Percentiles rank a stretch among this genome's conserved stretches.
These are phyloP conservation scores for Aspergillus fijiensis DNA, from an alignment of 2,329 filamentous ascomycete genomes.

Conservation along the genomic window DNA sequence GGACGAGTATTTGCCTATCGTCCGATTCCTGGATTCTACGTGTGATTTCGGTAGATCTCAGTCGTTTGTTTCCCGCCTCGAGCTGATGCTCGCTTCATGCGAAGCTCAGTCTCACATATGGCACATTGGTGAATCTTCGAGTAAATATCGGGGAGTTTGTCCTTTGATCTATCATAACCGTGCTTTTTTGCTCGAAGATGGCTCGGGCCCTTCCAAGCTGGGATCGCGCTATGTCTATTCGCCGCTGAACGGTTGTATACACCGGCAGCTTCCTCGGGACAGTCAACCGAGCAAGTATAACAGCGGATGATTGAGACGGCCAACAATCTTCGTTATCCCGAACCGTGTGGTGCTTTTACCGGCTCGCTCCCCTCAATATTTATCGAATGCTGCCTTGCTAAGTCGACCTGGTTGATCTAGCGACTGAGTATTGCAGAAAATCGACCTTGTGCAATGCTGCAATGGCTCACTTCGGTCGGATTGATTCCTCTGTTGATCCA, in stretches of 20 bases:
- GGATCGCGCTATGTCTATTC: not conserved
- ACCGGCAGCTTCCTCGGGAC: not conserved
- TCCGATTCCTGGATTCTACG: not conserved
- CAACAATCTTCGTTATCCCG: not conserved
- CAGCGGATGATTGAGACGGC: not conserved
- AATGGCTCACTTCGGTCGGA: not conserved
- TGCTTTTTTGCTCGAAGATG: not conserved
- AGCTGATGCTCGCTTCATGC: not conserved
- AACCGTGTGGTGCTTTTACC: not conserved
- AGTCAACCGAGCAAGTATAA: not conserved
- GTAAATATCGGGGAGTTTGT: not conserved
- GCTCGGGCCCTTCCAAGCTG: not conserved
- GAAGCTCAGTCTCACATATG: not conserved
- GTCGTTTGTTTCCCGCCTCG: not conserved
- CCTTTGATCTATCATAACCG: not conserved
- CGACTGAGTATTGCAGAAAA: not conserved
- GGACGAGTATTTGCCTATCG: not conserved
- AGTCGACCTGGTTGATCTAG: not conserved
- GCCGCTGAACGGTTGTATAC: not conserved
- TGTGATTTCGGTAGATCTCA: not conserved
- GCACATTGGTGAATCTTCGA: not conserved
- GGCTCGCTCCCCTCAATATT: not conserved
- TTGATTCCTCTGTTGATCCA: constrained; percentile 10
- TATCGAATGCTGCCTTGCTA: not conserved
- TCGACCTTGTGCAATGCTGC: not conserved